Evolutionary conservation across 805 yeast species (phyloP), one percentile per base, ranked within the genome.

Genomic region (Clavispora carvajalis): DNA sequence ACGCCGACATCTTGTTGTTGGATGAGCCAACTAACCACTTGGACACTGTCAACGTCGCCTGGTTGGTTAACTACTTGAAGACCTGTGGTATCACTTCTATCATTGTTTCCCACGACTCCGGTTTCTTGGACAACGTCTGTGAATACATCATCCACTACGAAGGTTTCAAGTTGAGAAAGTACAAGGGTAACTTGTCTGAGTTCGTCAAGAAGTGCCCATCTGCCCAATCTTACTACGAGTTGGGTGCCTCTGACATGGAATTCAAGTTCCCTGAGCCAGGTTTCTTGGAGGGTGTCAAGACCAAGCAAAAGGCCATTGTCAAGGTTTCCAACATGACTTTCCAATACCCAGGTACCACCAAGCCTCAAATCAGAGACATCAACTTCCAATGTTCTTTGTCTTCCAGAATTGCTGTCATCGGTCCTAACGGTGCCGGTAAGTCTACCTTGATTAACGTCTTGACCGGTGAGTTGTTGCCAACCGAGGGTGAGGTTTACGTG

Each of bases 391-490:
- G 96, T 81, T 93, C 99, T 53, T 79, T 93, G 67, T 91, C 98
- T 50, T 91, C 99, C 36, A 91, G 99, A 85, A 93, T 93, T 86
- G 99, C 99, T 59, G 98, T 93, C 69, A 91, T 93, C 78, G 99
- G 99, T 74, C 99, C 99, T 74, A 93, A 93, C 76, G 99, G 99
- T 87, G 99, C 99, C 68, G 99, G 99, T 85, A 93, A 93, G 76
- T 91, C 99, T 53, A 93, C 99, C 61, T 82, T 93, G 76, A 91
- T 93, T 72, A 93, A 93, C 70, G 97, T 93, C 50, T 84, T 93
- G 76, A 93, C 99, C 56, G 99, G 99, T 87, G 99, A 93, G 80
- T 85, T 93, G 65, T 78, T 93, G 70, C 99, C 99, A 77, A 93
- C 98, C 55, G 62, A 62, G 41, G 99, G 99, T 89, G 98, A 93